Evolutionary conservation across 257 asterid genomes (phyloP).

Genomic region (Capsicum pubescens): DNA sequence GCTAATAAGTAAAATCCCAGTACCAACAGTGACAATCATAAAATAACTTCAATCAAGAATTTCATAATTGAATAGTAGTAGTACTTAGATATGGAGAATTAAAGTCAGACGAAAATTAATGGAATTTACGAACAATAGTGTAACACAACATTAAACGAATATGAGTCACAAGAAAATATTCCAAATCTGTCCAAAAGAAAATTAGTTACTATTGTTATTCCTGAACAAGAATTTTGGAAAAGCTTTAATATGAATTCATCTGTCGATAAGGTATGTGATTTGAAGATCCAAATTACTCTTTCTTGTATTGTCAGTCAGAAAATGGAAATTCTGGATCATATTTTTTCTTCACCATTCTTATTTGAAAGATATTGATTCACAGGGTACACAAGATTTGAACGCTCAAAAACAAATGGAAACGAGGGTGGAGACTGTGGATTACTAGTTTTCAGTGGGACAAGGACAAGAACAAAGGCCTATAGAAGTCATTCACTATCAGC

Average conservation of each 20-base stretch:
- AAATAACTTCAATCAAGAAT: too few species aligned
- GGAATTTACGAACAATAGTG: too few species aligned
- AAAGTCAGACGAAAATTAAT: too few species aligned
- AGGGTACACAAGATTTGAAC: conserved; percentile 33
- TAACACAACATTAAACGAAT: too few species aligned
- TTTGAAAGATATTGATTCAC: neutral
- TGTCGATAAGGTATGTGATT: conserved; percentile 44
- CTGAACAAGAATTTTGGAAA: neutral
- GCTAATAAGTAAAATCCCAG: too few species aligned
- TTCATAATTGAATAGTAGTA: too few species aligned
- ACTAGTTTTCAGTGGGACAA: conserved; percentile 50
- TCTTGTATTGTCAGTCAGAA: neutral
- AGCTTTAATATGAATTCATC: conserved; percentile 42
- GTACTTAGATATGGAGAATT: too few species aligned
- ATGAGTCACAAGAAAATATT: too few species aligned
- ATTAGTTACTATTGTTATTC: neutral
- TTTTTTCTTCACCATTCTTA: neutral
- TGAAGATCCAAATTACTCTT: neutral
- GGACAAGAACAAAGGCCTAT: conserved; percentile 49
- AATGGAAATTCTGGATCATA: neutral
- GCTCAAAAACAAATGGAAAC: conserved; percentile 41
- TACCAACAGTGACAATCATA: too few species aligned
- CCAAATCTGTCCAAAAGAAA: too few species aligned
- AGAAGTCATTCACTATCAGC: conserved; percentile 49
- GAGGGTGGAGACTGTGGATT: conserved; percentile 48